Base-by-base conservation (phyloP, 2,329 filamentous ascomycete species). In the Tolypocladium guangdongense region DNA sequence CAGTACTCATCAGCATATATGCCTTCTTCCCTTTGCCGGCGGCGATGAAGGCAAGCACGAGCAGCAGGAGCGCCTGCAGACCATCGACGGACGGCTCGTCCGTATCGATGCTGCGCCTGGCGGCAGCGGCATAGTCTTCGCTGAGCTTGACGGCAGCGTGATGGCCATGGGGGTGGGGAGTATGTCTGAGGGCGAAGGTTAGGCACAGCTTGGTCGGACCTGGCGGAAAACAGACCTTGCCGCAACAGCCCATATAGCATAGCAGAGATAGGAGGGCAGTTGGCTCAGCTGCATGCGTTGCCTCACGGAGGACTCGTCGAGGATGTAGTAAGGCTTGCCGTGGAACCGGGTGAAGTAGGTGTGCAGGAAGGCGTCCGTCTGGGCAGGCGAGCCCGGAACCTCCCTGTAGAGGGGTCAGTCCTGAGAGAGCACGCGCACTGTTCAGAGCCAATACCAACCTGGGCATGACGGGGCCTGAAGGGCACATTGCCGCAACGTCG, bases 21-120 rank as follows among this genome's bases (percentile, higher is more conserved):
- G 88, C 85, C 68, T 88, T 93, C 70, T 88, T 92, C 18, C 89
- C 88, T 62, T 86, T 84, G 30, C 90, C 89, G 33, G 83, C 77
- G 37, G 89, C 88, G 49, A 84, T 89, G 62, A 84, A 91, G 3
- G 88, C 84, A 63, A 86, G 82, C 0, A 86, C 82, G 2, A 95
- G 78, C 11, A 95, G 75, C 47, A 95, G 71, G 18, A 92, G 74
- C 3, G 88, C 79, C 66, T 95, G 88, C 10, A 95, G 69, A 36
- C 81, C 80, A 65, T 95, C 88, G 45, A 93, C 81, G 0, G 84
- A 88, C 6, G 89, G 88, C 59, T 92, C 87, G 62, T 95, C 90
- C 10, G 84, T 81, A 64, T 93, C 87, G 18, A 95, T 77, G 58
- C 86, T 82, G 30, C 74, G 72, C 53, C 89, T 80, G 11, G 90